Evolutionary conservation across 192 early-diverging fungal genomes (phyloP).

Genomic region (Coemansia sp.): DNA sequence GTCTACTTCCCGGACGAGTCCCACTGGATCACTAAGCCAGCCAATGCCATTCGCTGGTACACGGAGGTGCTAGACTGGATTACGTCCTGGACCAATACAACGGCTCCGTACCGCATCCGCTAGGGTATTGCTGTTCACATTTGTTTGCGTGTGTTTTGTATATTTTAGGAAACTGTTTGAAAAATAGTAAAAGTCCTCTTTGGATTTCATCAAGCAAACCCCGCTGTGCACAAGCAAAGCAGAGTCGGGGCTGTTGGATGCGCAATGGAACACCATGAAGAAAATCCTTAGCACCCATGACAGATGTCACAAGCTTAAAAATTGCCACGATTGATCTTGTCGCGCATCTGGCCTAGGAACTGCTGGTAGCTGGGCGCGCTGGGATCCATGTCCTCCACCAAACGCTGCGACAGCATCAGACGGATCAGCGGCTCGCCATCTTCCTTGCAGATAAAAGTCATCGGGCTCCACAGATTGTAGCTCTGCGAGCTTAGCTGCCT

Average conservation of each 20-base stretch:
- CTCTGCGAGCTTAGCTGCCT: conserved; percentile 68
- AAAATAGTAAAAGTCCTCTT: not conserved
- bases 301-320: conserved; percentile 13
- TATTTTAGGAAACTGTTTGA: not conserved
- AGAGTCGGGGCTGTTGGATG: not conserved
- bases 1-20: conserved; percentile 79
- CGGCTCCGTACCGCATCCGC: conserved; percentile 33
- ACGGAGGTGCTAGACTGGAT: conserved; percentile 55
- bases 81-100: conserved; percentile 31
- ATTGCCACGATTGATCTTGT: conserved; percentile 62
- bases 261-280: no score
- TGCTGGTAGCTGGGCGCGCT: conserved; percentile 74
- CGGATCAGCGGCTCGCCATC: conserved; percentile 83
- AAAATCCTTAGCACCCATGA: no score
- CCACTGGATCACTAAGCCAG: conserved; percentile 71
- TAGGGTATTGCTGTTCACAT: conserved; percentile 1
- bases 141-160: conserved; percentile 6
- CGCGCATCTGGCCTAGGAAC: conserved; percentile 71
- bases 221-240: not conserved
- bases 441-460: conserved; percentile 85
- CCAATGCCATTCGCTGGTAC: conserved; percentile 64
- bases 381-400: conserved; percentile 91
- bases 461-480: conserved; percentile 68
- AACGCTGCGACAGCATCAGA: conserved; percentile 79
- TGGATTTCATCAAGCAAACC: not conserved